A percentile compares a stretch with the other conserved stretches of the same genome.
Evolutionary conservation across 805 yeast species (phyloP).

Genomic region (Sungouiella thailandica): DNA sequence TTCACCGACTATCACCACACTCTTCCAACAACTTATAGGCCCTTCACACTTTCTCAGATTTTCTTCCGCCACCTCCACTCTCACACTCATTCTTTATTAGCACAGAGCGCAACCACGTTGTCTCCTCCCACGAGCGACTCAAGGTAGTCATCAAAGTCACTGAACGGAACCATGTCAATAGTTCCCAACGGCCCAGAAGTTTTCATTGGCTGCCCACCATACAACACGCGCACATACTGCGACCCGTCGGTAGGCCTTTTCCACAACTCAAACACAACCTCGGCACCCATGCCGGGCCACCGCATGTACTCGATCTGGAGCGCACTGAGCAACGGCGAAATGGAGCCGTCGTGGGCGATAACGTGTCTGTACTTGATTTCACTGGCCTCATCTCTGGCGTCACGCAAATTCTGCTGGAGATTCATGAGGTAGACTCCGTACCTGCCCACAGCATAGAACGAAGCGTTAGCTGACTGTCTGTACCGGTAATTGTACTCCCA

Average conservation of each 20-base stretch:
- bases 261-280: conserved; percentile 4
- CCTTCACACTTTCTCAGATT: too few species aligned
- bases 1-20: too few species aligned
- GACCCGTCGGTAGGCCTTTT: not conserved
- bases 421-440: conserved; percentile 1
- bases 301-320: not conserved
- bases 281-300: conserved; percentile 4
- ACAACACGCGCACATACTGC: conserved; percentile 1
- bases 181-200: not conserved
- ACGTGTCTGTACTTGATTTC: not conserved
- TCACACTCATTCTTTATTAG: too few species aligned
- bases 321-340: conserved; percentile 1
- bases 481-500: conserved; percentile 2
- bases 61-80: too few species aligned
- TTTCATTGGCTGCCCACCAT: conserved; percentile 1
- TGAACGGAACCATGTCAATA: conserved; percentile 1
- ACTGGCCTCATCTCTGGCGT: not conserved
- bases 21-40: too few species aligned
- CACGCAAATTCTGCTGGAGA: not conserved
- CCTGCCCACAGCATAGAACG: not conserved
- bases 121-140: not conserved
- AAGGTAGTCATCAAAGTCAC: not conserved
- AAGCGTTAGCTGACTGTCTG: not conserved
- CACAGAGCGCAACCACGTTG: not conserved
- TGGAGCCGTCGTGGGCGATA: conserved; percentile 2